Percentiles rank a stretch among this genome's conserved stretches.
Evolutionary conservation across 2,329 filamentous ascomycete genomes (phyloP).

Genomic region (Dichotomopilus funicola): DNA sequence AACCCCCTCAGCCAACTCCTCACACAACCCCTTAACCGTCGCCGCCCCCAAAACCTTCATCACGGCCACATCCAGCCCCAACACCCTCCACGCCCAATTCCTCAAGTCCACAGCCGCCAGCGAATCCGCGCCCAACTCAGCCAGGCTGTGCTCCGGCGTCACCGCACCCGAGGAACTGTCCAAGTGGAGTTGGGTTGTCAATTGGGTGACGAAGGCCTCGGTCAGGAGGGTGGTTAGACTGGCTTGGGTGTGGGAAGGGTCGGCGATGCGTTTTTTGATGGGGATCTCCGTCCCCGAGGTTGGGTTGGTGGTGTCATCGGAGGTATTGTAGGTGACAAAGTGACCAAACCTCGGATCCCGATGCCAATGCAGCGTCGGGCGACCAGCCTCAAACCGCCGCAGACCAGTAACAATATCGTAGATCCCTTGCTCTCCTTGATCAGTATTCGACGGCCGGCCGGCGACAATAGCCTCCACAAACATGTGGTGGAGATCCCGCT

Average conservation of each 20-base stretch:
- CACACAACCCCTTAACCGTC: conserved; percentile 20
- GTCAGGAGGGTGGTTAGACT: conserved; percentile 25
- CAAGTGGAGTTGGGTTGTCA: conserved; percentile 30
- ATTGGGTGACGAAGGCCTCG: conserved; percentile 24
- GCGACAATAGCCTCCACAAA: conserved; percentile 45
- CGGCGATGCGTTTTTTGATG: neutral
- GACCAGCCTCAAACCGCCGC: conserved; percentile 31
- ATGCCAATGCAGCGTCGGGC: conserved; percentile 36
- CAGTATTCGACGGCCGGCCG: conserved; percentile 28
- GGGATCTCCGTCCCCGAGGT: neutral
- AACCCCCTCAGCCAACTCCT: conserved; percentile 14
- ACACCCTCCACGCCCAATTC: conserved; percentile 39
- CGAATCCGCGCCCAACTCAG: conserved; percentile 37
- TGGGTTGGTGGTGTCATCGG: neutral
- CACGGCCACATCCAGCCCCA: conserved; percentile 38
- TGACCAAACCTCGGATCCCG: conserved; percentile 39
- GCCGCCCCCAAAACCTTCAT: conserved; percentile 38
- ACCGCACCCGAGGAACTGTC: conserved; percentile 15
- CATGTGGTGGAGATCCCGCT: conserved; percentile 45
- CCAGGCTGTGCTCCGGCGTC: conserved; percentile 28
- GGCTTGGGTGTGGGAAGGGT: conserved; percentile 5
- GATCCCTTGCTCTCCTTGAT: conserved; percentile 12
- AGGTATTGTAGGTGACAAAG: conserved; percentile 24
- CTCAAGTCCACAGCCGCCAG: conserved; percentile 38
- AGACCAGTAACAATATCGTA: conserved; percentile 37